Conservation (phyloP, 2,329 filamentous ascomycete genomes). For the Verticillium tricorpus region DNA sequence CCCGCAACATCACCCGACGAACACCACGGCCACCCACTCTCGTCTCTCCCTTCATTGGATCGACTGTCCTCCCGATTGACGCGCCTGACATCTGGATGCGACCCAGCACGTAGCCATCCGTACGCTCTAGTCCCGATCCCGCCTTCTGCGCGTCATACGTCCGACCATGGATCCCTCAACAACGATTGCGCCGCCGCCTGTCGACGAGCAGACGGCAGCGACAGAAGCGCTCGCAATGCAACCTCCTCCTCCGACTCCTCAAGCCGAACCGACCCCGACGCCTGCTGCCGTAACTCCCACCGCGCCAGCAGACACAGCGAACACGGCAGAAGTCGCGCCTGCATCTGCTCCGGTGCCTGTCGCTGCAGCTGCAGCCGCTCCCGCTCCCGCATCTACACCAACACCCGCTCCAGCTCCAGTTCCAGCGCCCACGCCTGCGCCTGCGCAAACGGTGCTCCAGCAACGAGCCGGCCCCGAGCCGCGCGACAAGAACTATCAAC, state of each 20-base stretch:
- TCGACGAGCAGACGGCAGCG: neutral
- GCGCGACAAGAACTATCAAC: constrained; percentile 54
- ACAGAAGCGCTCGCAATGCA: neutral
- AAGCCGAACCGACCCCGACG: constrained; percentile 7
- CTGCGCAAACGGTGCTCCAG: constrained; percentile 9
- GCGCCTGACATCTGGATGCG: neutral
- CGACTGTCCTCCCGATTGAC: neutral
- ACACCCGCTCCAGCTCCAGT: neutral
- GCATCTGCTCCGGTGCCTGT: neutral
- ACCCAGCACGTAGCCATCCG: neutral
- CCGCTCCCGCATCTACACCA: constrained; percentile 1
- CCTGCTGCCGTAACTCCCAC: constrained; percentile 5
- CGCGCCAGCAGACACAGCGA: neutral
- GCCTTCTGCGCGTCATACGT: neutral
- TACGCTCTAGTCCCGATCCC: neutral
- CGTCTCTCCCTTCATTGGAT: neutral
- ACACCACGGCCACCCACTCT: neutral
- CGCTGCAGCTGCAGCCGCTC: neutral
- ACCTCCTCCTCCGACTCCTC: neutral
- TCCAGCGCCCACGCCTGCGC: neutral
- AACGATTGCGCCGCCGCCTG: neutral
- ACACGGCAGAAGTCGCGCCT: constrained; percentile 4
- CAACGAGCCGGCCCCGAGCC: constrained; percentile 17
- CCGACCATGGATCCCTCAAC: neutral
- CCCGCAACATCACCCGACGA: neutral